A percentile compares a stretch with the other conserved stretches of the same genome.
Evolutionary conservation across 306 rosid species (phyloP).

Genomic region (Neltuma alba): DNA sequence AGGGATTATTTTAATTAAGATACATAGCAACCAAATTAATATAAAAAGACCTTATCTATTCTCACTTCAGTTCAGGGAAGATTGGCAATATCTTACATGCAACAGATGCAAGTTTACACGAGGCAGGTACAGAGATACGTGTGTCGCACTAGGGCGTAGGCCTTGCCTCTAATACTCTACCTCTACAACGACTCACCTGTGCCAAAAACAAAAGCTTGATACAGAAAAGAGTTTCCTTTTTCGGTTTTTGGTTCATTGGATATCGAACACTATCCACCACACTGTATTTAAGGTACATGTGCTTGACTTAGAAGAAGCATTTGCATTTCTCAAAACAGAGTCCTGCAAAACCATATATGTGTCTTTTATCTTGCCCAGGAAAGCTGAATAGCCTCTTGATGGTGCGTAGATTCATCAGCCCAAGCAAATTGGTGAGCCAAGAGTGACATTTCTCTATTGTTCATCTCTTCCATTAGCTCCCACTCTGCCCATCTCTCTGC

Average conservation of each 20-base stretch:
- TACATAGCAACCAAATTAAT: background rate
- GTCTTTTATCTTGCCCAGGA: conserved; percentile 70
- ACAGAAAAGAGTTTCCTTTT: background rate
- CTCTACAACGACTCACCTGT: background rate
- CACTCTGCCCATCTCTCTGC: conserved; percentile 68
- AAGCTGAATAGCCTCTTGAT: conserved; percentile 89
- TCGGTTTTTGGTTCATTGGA: background rate
- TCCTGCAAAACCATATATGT: background rate
- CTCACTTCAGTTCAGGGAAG: background rate
- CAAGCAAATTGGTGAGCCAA: conserved; percentile 65
- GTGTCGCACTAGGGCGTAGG: background rate
- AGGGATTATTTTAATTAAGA: background rate
- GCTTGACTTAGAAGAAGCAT: conserved; percentile 21
- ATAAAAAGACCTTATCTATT: background rate
- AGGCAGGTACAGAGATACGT: background rate
- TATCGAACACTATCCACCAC: background rate
- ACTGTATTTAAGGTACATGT: conserved; percentile 6
- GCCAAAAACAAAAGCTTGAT: background rate
- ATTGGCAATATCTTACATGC: background rate
- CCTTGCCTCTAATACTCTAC: background rate
- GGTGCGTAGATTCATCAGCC: conserved; percentile 78
- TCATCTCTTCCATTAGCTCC: conserved; percentile 55
- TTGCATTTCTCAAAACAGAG: conserved; percentile 44
- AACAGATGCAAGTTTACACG: background rate
- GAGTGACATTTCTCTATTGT: conserved; percentile 42